Base-by-base conservation (phyloP, 108 stramenopile genomes). In the Nannochloropsis salina region DNA sequence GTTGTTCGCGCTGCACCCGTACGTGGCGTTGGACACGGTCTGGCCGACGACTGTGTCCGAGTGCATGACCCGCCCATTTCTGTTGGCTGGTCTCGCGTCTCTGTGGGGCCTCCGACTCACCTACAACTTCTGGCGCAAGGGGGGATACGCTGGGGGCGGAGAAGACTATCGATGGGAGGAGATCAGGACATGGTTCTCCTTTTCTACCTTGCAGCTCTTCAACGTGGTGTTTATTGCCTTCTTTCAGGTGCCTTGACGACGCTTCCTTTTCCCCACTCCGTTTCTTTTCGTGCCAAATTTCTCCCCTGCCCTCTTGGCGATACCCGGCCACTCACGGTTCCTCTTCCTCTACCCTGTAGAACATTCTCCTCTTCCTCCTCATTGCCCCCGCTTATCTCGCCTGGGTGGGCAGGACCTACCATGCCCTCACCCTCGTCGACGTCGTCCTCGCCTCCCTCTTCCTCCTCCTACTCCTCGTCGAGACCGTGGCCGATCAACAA, bases 361-460 rank as follows among this genome's bases (percentile, higher is more conserved):
- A 74, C 61, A n/a, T 74, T n/a, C 61, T 74, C 61, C 61, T 74
- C 61, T n/a, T 74, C 61, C 61, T 74, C n/a, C 61, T 74, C 15
- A n/a, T 74, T 2, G n/a, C n/a, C 20, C 61, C 61, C 2, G 61
- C 61, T n/a, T n/a, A 74, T 6, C n/a, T n/a, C 61, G 61, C 61
- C 61, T 74, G 61, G 61, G 61, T 74, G 6, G 61, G 61, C 61
- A 15, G 61, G 20, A 74, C 61, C 61, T 74, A n/a, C 20, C 61
- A 74, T n/a, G 20, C 61, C 6, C 61, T 74, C 4, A 74, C 61
- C 3, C n/a, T 15, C 61, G 61, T 74, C 5, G 61, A 74, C 61
- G 61, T n/a, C n/a, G 15, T 74, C 61, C 61, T 74, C 61, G n/a
- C 61, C 61, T n/a, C n/a, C 2, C n/a, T 74, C 4, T 74, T 74